phyloP scores from a whole-genome alignment of 805 yeast species.

The Saccharomycopsis sp. region DNA sequence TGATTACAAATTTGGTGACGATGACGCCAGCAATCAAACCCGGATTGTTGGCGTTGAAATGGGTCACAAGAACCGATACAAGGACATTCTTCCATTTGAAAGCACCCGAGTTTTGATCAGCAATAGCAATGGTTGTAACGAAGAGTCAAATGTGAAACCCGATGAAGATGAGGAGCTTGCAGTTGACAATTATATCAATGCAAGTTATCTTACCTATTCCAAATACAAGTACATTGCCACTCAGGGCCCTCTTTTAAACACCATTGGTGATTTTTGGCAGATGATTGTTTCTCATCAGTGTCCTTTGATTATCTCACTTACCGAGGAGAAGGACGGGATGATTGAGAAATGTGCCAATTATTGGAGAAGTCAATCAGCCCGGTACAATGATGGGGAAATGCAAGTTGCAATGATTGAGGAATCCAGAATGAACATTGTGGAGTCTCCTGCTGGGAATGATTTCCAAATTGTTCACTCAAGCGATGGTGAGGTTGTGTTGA shows the following conservation, averaged over 20 bases:
- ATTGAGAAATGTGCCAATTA: slow-evolving; percentile 74
- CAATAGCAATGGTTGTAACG: slow-evolving; percentile 20
- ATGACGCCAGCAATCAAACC: slow-evolving; percentile 29
- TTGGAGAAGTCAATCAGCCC: slow-evolving; percentile 56
- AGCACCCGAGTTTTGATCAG: slow-evolving; percentile 67
- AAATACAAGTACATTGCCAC: slow-evolving; percentile 56
- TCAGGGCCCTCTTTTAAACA: slow-evolving; percentile 75
- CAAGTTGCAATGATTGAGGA: slow-evolving; percentile 17
- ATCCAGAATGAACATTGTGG: slow-evolving; percentile 5
- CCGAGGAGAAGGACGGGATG: slow-evolving; percentile 67
- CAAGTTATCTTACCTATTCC: slow-evolving; percentile 50
- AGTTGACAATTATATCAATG: slow-evolving; percentile 61
- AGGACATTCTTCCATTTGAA: slow-evolving; percentile 81
- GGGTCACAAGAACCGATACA: slow-evolving; percentile 76
- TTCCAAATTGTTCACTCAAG: background rate
- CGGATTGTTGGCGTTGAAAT: slow-evolving; percentile 69
- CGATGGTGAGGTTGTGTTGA: background rate
- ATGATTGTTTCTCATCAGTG: slow-evolving; percentile 56
- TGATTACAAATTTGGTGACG: background rate
- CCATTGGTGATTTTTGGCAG: slow-evolving; percentile 80
- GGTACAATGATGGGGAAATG: slow-evolving; percentile 28
- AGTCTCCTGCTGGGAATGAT: no score
- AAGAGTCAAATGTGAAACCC: background rate
- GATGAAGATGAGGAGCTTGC: background rate
- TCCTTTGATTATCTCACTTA: slow-evolving; percentile 64